Percentiles rank a stretch among this genome's conserved stretches.
Conservation (phyloP, 1,284 basidiomycete species). For the Prillingera fragicola region DNA sequence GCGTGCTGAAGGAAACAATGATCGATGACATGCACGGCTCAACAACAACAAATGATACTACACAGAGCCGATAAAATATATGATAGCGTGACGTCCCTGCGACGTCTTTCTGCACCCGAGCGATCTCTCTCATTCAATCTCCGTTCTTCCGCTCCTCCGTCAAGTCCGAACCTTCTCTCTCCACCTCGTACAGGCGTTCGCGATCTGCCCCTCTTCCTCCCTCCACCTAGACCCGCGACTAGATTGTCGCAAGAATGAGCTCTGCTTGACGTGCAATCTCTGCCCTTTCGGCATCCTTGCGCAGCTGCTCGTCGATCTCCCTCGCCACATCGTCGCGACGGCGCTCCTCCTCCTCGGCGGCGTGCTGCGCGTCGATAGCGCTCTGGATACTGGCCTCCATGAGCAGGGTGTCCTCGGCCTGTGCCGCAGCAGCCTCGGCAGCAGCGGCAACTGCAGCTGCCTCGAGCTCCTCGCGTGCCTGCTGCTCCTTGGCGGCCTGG, state of each 20-base stretch:
- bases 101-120: no score
- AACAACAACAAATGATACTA: no score
- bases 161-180: not conserved
- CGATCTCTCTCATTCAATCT: no score
- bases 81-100: no score
- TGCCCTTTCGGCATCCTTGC: slow-evolving; percentile 35
- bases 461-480: slow-evolving; percentile 37
- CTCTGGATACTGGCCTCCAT: slow-evolving; percentile 39
- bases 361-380: slow-evolving; percentile 39
- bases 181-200: no score
- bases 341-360: slow-evolving; percentile 36
- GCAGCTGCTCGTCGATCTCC: slow-evolving; percentile 33
- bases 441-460: slow-evolving; percentile 26
- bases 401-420: slow-evolving; percentile 38
- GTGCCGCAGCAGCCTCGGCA: slow-evolving; percentile 26
- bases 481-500: slow-evolving; percentile 37
- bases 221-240: slow-evolving; percentile 1
- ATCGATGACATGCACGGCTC: no score
- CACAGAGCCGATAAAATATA: no score
- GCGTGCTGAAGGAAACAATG: no score
- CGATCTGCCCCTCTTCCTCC: not conserved
- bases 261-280: slow-evolving; percentile 41
- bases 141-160: no score
- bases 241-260: slow-evolving; percentile 39
- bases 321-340: slow-evolving; percentile 30